Evolutionary conservation across 345 rosid genomes (phyloP).

Genomic region (Syzygium aromaticum): DNA sequence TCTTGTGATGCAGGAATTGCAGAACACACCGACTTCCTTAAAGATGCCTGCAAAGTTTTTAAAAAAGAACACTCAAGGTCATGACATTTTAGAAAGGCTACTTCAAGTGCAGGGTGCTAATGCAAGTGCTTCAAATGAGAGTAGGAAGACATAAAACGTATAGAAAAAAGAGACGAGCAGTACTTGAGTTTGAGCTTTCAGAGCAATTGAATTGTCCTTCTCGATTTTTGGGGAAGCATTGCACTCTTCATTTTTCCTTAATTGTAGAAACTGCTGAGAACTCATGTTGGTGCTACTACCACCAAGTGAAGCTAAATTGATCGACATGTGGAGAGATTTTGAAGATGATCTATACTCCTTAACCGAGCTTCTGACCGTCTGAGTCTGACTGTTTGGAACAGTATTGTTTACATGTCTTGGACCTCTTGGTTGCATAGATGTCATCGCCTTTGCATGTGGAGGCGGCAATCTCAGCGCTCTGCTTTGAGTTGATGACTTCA

Average conservation of each 20-base stretch:
- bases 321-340: slow-evolving; percentile 37
- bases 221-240: slow-evolving; percentile 18
- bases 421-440: slow-evolving; percentile 19
- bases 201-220: slow-evolving; percentile 19
- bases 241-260: background rate
- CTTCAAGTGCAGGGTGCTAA: background rate
- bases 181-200: slow-evolving; percentile 42
- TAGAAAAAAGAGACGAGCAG: slow-evolving; percentile 1
- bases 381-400: slow-evolving; percentile 10
- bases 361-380: slow-evolving; percentile 3
- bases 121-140: background rate
- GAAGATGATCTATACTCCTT: slow-evolving; percentile 26
- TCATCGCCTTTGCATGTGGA: slow-evolving; percentile 16
- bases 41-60: slow-evolving; percentile 8
- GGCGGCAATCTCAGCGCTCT: slow-evolving; percentile 16
- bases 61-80: background rate
- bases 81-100: background rate
- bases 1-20: slow-evolving; percentile 25
- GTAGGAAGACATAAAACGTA: background rate
- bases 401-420: slow-evolving; percentile 17
- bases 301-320: slow-evolving; percentile 26
- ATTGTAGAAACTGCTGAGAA: background rate
- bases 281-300: slow-evolving; percentile 14
- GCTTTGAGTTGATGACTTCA: slow-evolving; percentile 17
- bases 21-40: slow-evolving; percentile 10